phyloP scores from a whole-genome alignment of 2,329 filamentous ascomycete species.

The Fusarium sororula region DNA sequence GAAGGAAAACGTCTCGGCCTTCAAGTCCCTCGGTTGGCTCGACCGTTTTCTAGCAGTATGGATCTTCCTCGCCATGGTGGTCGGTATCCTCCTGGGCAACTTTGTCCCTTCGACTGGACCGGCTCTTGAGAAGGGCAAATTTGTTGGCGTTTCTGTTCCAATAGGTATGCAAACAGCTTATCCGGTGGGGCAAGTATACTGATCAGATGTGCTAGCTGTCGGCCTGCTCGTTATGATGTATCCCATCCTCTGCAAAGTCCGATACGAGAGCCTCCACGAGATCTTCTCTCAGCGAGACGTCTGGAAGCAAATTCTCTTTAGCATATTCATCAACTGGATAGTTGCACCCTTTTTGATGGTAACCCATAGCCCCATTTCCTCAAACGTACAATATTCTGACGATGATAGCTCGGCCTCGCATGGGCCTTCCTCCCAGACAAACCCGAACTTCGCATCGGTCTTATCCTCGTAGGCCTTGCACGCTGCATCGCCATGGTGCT shows the following conservation, averaged over 20 bases:
- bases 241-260: slow-evolving; percentile 87
- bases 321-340: slow-evolving; percentile 83
- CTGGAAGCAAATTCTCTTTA: slow-evolving; percentile 84
- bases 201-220: slow-evolving; percentile 61
- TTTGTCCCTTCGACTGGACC: slow-evolving; percentile 71
- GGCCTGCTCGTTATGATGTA: slow-evolving; percentile 94
- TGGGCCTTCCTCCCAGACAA: slow-evolving; percentile 74
- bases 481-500: slow-evolving; percentile 66
- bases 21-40: slow-evolving; percentile 66
- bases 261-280: slow-evolving; percentile 77
- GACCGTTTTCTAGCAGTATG: slow-evolving; percentile 73
- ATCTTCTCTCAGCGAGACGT: slow-evolving; percentile 69
- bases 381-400: slow-evolving; percentile 8
- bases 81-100: slow-evolving; percentile 80
- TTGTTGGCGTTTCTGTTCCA: slow-evolving; percentile 74
- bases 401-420: slow-evolving; percentile 65
- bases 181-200: not conserved
- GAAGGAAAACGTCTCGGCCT: slow-evolving; percentile 48
- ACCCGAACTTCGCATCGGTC: slow-evolving; percentile 66
- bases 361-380: slow-evolving; percentile 31
- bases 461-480: slow-evolving; percentile 85
- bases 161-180: slow-evolving; percentile 58
- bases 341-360: slow-evolving; percentile 86
- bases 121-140: slow-evolving; percentile 74
- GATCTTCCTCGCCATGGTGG: slow-evolving; percentile 81